Evolutionary conservation across 1,284 basidiomycete species (phyloP).

Genomic region (Fomitopsis betulina): DNA sequence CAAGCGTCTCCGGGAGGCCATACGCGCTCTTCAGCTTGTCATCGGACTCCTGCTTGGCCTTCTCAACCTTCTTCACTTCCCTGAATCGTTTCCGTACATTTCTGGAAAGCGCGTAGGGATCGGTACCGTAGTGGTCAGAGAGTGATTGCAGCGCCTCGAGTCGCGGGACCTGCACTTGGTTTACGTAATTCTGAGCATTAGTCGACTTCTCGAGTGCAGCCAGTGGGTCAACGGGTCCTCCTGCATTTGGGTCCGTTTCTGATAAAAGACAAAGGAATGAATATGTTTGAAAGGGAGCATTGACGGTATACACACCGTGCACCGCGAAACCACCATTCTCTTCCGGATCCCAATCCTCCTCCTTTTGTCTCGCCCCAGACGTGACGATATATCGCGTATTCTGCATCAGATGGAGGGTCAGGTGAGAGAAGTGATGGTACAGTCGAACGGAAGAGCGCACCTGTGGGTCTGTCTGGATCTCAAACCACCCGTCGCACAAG

Average conservation of each 20-base stretch:
- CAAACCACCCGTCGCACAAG: conserved; percentile 90
- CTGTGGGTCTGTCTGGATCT: conserved; percentile 96
- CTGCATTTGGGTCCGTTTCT: conserved; percentile 70
- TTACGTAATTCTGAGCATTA: conserved; percentile 67
- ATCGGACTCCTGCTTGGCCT: conserved; percentile 62
- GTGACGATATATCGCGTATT: conserved; percentile 94
- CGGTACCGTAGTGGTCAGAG: conserved; percentile 79
- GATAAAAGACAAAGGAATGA: conserved; percentile 4
- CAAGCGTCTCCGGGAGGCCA: conserved; percentile 63
- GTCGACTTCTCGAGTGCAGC: conserved; percentile 86
- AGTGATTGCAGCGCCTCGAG: conserved; percentile 79
- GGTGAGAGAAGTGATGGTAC: background rate
- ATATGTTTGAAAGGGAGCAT: background rate
- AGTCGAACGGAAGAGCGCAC: conserved; percentile 35
- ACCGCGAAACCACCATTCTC: conserved; percentile 93
- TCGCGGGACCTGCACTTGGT: conserved; percentile 52
- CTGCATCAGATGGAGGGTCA: conserved; percentile 35
- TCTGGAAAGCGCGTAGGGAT: conserved; percentile 80
- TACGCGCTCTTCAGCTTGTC: conserved; percentile 67
- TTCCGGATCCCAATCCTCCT: conserved; percentile 94
- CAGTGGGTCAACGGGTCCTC: conserved; percentile 71
- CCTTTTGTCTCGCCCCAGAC: conserved; percentile 86
- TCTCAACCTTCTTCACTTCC: conserved; percentile 76
- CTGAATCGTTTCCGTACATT: conserved; percentile 80
- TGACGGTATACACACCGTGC: conserved; percentile 51